Conservation (phyloP, 768 basidiomycete genomes). For the Kwoniella europaea region DNA sequence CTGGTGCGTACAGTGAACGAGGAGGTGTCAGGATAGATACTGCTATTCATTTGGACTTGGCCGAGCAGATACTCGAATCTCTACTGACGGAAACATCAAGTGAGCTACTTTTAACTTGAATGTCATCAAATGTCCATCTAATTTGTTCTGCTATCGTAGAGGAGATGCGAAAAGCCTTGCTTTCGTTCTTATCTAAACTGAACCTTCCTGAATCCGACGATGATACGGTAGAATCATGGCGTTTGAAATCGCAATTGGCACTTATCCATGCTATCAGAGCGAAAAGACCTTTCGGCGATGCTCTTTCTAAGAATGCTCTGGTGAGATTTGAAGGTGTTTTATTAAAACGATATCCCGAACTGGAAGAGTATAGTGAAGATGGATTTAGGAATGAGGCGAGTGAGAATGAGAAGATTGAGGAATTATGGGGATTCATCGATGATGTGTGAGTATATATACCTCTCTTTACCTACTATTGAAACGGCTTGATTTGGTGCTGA, state of each 20-base stretch:
- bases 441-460: slow-evolving; percentile 35
- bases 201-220: slow-evolving; percentile 68
- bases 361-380: slow-evolving; percentile 65
- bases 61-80: slow-evolving; percentile 65
- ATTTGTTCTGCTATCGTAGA: slow-evolving; percentile 60
- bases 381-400: slow-evolving; percentile 30
- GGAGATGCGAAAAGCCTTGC: slow-evolving; percentile 69
- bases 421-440: slow-evolving; percentile 44
- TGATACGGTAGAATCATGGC: slow-evolving; percentile 55
- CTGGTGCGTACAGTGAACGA: slow-evolving; percentile 58
- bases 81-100: slow-evolving; percentile 65
- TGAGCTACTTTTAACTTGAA: slow-evolving; percentile 47
- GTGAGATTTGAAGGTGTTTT: slow-evolving; percentile 71
- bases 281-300: slow-evolving; percentile 68
- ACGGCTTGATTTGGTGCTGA: slow-evolving; percentile 1
- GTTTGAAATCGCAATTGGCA: slow-evolving; percentile 19
- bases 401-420: slow-evolving; percentile 26
- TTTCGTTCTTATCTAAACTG: slow-evolving; percentile 68
- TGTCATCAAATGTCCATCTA: not conserved
- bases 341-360: slow-evolving; percentile 71
- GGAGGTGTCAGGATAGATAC: slow-evolving; percentile 58
- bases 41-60: slow-evolving; percentile 66
- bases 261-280: slow-evolving; percentile 14
- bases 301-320: slow-evolving; percentile 70
- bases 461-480: not conserved